These are phyloP conservation scores for Hyphopichia wangnamkhiaoensis DNA, from an alignment of 1,139 yeast species.

Conservation along the genomic window DNA sequence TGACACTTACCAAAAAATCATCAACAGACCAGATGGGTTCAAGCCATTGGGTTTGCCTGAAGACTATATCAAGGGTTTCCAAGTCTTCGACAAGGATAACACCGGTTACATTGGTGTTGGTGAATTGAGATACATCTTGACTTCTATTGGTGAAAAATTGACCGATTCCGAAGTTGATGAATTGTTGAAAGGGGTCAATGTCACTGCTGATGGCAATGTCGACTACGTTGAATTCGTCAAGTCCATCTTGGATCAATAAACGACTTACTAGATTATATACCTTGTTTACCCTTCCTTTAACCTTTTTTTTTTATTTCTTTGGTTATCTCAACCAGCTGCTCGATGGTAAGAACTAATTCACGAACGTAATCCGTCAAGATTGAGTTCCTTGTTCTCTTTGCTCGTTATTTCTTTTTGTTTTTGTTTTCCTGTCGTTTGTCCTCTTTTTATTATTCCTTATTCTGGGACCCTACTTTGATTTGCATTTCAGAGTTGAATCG, in stretches of 20 bases:
- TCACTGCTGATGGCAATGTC: constrained; percentile 90
- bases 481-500: too few relatives aligned
- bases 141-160: constrained; percentile 91
- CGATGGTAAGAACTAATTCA: too few relatives aligned
- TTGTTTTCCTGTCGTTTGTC: too few relatives aligned
- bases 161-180: constrained; percentile 93
- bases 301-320: background rate
- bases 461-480: too few relatives aligned
- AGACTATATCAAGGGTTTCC: constrained; percentile 96
- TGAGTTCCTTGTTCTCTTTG: too few relatives aligned
- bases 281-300: background rate
- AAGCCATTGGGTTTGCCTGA: constrained; percentile 91
- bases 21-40: constrained; percentile 88
- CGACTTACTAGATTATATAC: background rate
- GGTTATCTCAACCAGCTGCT: too few relatives aligned
- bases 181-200: constrained; percentile 90
- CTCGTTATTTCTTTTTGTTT: too few relatives aligned
- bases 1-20: constrained; percentile 74
- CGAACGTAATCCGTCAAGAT: too few relatives aligned
- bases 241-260: constrained; percentile 82
- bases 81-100: constrained; percentile 93
- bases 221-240: constrained; percentile 95
- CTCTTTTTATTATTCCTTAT: too few relatives aligned
- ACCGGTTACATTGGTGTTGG: constrained; percentile 98
- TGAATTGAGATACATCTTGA: constrained; percentile 88